phyloP scores from a whole-genome alignment of 169 alveolate genomes.

The Cryptosporidium felis region DNA sequence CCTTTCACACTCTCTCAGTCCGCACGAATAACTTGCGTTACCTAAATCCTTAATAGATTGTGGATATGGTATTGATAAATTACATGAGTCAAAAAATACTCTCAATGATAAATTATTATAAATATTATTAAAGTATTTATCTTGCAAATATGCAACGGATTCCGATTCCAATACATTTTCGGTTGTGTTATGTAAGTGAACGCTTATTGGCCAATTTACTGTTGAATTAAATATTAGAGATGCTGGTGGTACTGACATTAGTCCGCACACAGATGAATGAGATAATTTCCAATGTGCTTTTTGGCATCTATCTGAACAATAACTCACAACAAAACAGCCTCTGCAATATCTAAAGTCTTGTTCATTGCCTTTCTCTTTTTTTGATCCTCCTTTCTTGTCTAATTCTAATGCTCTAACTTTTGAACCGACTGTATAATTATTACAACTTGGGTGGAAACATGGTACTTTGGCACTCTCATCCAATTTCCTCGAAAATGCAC shows the following conservation, averaged over 20 bases:
- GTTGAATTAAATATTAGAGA: conserved; percentile 53
- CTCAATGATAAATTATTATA: conserved; percentile 20
- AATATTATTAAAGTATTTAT: conserved; percentile 43
- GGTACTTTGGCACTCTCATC: conserved; percentile 67
- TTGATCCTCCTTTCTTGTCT: background rate
- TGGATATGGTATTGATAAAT: conserved; percentile 45
- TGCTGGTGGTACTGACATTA: conserved; percentile 65
- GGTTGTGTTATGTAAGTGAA: conserved; percentile 45
- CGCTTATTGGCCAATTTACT: conserved; percentile 64
- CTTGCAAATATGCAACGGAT: conserved; percentile 51
- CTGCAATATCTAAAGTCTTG: conserved; percentile 62
- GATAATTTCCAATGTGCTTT: conserved; percentile 66
- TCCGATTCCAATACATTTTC: conserved; percentile 29
- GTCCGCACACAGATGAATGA: conserved; percentile 59
- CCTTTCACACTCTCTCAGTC: conserved; percentile 32
- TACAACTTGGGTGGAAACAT: conserved; percentile 63
- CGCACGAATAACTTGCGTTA: conserved; percentile 10
- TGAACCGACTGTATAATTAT: conserved; percentile 60
- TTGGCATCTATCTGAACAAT: conserved; percentile 64
- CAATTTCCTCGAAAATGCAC: conserved; percentile 28
- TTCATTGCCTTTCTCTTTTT: background rate
- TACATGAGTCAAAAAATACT: conserved; percentile 57
- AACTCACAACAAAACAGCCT: conserved; percentile 62
- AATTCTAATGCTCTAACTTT: background rate
- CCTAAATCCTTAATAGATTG: background rate